Conservation (phyloP, 306 rosid species). For the Rosa multiflora region DNA sequence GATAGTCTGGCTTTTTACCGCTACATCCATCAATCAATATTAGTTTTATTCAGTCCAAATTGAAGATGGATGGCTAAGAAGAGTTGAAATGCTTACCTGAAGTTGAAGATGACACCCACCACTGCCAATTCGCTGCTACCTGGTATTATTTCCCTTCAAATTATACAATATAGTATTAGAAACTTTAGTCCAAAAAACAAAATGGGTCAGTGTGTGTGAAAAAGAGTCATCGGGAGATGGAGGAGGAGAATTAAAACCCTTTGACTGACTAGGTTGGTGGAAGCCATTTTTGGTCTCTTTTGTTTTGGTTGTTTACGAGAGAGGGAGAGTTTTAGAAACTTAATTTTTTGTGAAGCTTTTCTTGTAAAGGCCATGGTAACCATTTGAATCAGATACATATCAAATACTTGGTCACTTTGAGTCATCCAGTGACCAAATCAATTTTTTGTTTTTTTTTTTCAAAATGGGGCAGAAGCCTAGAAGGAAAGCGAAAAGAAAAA, state of each 20-base stretch:
- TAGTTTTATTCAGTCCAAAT: not conserved
- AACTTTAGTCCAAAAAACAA: not conserved
- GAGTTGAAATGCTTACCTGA: slow-evolving; percentile 43
- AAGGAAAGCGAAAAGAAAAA: no score
- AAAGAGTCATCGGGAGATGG: not conserved
- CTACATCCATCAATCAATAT: slow-evolving; percentile 32
- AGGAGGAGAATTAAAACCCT: slow-evolving; percentile 37
- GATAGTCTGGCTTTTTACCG: slow-evolving; percentile 87
- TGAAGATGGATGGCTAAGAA: not conserved
- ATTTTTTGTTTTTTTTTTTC: no score
- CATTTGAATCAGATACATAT: no score
- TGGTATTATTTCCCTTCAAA: slow-evolving; percentile 55
- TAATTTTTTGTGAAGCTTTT: no score
- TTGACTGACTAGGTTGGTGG: slow-evolving; percentile 39
- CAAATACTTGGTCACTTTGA: no score
- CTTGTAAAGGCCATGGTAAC: no score
- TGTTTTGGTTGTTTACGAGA: no score
- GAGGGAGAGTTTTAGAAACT: no score
- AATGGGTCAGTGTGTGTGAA: no score
- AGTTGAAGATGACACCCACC: slow-evolving; percentile 72
- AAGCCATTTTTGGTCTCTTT: no score
- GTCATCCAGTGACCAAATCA: no score
- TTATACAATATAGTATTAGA: slow-evolving; percentile 8
- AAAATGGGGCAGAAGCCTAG: no score
- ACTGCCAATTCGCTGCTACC: slow-evolving; percentile 81